These are phyloP conservation scores for Jatropha curcas DNA, from an alignment of 345 rosid species.

Conservation along the genomic window DNA sequence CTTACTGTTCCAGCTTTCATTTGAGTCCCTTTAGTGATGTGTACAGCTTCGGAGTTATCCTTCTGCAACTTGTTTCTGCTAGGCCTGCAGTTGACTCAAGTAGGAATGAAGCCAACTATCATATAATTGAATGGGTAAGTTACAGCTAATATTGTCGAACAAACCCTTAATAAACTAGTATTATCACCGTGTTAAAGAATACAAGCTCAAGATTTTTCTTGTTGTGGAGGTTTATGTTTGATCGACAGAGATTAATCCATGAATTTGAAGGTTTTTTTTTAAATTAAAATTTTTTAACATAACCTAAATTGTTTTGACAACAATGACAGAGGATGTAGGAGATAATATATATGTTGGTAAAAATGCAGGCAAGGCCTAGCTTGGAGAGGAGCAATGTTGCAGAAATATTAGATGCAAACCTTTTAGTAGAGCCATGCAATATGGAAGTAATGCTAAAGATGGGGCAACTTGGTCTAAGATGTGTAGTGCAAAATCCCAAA, in stretches of 20 bases:
- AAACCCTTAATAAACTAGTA: too few species aligned
- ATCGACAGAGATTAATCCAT: too few species aligned
- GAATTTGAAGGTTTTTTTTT: too few species aligned
- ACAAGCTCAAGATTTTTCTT: too few species aligned
- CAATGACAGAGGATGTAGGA: not conserved
- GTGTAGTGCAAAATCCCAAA: conserved; percentile 44
- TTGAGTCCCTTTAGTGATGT: conserved; percentile 56
- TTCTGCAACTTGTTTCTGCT: conserved; percentile 56
- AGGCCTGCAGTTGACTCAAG: conserved; percentile 44
- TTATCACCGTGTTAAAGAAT: too few species aligned
- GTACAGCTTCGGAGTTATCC: conserved; percentile 65
- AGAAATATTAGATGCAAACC: conserved; percentile 53
- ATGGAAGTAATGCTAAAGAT: conserved; percentile 57
- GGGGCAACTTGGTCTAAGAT: conserved; percentile 54
- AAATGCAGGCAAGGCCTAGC: conserved; percentile 51
- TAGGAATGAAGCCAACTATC: conserved; percentile 32
- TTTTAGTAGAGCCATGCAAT: conserved; percentile 50
- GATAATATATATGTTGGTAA: not conserved
- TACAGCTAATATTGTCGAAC: too few species aligned
- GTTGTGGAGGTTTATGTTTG: too few species aligned
- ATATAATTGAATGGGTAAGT: conserved; percentile 63
- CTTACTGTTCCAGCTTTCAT: conserved; percentile 55
- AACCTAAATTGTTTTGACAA: too few species aligned
- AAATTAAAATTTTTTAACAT: too few species aligned
- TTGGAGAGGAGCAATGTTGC: conserved; percentile 45